A percentile compares a stretch with the other conserved stretches of the same genome.
Evolutionary conservation across 805 yeast species (phyloP).

Genomic region (Myxozyma sirexii): DNA sequence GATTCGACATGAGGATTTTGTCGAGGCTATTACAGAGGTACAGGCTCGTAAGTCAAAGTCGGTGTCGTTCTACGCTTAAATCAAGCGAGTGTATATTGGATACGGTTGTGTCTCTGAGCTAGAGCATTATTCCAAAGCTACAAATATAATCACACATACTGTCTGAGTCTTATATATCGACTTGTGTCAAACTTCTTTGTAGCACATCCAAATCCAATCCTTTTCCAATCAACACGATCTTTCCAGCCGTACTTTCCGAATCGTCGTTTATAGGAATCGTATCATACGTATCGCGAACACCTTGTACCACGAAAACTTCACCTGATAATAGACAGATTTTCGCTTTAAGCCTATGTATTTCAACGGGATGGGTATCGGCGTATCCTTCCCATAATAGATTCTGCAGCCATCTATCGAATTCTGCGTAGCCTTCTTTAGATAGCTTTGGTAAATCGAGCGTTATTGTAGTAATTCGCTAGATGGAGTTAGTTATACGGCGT

Average conservation of each 20-base stretch:
- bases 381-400: conserved; percentile 71
- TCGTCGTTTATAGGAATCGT: conserved; percentile 52
- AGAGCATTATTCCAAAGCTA: neutral
- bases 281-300: conserved; percentile 91
- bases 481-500: neutral
- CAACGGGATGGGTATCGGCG: conserved; percentile 43
- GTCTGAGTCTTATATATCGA: neutral
- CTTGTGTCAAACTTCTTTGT: neutral
- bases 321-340: conserved; percentile 52
- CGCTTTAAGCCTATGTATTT: conserved; percentile 81
- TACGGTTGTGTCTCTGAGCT: neutral
- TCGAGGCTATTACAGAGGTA: conserved; percentile 96
- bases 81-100: neutral
- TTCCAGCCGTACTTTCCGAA: conserved; percentile 49
- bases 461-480: conserved; percentile 53
- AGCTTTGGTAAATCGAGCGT: conserved; percentile 52
- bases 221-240: conserved; percentile 77
- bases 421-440: conserved; percentile 42
- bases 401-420: conserved; percentile 68
- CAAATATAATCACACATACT: neutral
- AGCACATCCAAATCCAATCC: conserved; percentile 45
- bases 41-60: conserved; percentile 96
- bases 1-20: conserved; percentile 96
- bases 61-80: conserved; percentile 90
- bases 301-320: conserved; percentile 71